These are phyloP conservation scores for Wickerhamomyces strasburgensis DNA, from an alignment of 805 yeast species.

Conservation along the genomic window DNA sequence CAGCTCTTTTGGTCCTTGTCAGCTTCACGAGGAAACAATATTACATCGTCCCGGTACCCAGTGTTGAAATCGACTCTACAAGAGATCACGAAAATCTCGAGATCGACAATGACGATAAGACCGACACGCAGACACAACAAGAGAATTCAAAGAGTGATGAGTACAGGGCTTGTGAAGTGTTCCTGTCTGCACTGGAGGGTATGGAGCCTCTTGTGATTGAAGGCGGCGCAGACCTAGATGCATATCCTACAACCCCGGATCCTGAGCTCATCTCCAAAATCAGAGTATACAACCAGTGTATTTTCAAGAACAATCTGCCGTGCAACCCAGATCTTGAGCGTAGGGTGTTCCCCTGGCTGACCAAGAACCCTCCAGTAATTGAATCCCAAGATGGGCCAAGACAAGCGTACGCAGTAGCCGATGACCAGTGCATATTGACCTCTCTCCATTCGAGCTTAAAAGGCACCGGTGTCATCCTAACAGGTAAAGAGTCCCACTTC, in stretches of 20 bases:
- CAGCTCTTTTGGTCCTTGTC: no score
- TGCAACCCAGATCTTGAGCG: slow-evolving; percentile 4
- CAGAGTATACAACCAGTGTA: slow-evolving; percentile 7
- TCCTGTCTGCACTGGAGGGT: no score
- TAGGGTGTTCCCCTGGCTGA: slow-evolving; percentile 12
- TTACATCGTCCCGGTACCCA: no score
- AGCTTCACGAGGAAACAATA: no score
- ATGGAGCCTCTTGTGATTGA: no score
- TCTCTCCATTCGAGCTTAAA: slow-evolving; percentile 5
- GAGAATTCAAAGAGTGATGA: neutral
- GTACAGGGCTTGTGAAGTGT: no score
- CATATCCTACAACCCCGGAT: neutral
- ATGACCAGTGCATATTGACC: slow-evolving; percentile 5
- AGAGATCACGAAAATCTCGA: neutral
- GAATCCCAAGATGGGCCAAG: neutral
- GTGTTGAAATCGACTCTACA: no score
- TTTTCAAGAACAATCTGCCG: slow-evolving; percentile 1
- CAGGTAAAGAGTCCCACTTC: slow-evolving; percentile 21
- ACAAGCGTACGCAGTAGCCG: neutral
- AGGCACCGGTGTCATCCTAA: slow-evolving; percentile 30
- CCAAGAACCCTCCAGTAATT: slow-evolving; percentile 4
- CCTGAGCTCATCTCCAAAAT: neutral
- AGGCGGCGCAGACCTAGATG: no score
- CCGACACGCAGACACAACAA: no score
- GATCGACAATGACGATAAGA: neutral